Evolutionary conservation across 805 yeast genomes (phyloP).

Genomic region (Ogataea degrootiae): DNA sequence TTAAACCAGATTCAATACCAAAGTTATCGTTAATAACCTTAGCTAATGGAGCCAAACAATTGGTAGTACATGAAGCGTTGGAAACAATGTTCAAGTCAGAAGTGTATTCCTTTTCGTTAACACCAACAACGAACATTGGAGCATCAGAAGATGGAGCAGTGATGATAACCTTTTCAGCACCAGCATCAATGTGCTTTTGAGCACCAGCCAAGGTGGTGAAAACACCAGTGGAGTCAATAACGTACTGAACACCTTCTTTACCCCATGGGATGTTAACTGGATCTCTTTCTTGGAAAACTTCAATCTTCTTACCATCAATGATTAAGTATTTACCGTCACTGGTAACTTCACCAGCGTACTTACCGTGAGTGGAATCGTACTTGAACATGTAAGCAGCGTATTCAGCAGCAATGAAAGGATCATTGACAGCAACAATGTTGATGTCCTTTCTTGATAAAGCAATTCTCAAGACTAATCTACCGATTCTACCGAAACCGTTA

Average conservation of each 20-base stretch:
- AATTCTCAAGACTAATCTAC: conserved; percentile 83
- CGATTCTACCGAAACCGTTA: conserved; percentile 94
- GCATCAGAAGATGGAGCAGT: conserved; percentile 94
- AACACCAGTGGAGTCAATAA: conserved; percentile 92
- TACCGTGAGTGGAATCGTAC: conserved; percentile 92
- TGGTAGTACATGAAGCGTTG: conserved; percentile 94
- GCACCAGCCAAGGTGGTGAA: conserved; percentile 82
- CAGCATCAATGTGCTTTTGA: conserved; percentile 77
- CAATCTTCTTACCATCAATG: conserved; percentile 64
- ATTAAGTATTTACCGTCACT: conserved; percentile 52
- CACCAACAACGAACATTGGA: conserved; percentile 94
- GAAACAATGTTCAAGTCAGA: conserved; percentile 74
- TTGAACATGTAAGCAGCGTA: conserved; percentile 95
- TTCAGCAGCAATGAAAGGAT: conserved; percentile 85
- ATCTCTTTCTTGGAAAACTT: conserved; percentile 75
- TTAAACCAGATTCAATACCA: conserved; percentile 87
- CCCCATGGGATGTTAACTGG: conserved; percentile 91
- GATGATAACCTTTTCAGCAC: conserved; percentile 92
- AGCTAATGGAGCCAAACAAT: conserved; percentile 93
- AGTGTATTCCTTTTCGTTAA: conserved; percentile 75
- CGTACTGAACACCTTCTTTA: conserved; percentile 72
- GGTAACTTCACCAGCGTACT: conserved; percentile 69
- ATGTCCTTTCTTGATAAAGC: conserved; percentile 72
- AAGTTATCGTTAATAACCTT: conserved; percentile 81
- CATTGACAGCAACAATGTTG: conserved; percentile 82